phyloP scores from a whole-genome alignment of 2,329 filamentous ascomycete species.

The Paraphoma sp. region DNA sequence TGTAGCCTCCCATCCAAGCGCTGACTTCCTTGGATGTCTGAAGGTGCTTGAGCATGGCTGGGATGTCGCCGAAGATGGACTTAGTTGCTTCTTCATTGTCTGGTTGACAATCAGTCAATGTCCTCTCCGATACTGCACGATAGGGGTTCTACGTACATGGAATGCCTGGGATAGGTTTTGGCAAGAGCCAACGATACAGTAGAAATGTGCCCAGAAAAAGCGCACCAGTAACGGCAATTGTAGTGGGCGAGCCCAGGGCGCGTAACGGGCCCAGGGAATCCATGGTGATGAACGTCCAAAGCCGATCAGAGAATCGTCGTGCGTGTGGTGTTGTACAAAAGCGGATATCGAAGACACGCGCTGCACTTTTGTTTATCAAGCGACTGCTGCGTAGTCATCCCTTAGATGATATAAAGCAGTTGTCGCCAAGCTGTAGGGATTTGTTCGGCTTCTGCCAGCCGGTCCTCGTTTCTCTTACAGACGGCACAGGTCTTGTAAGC shows the following conservation, averaged over 20 bases:
- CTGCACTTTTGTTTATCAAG: neutral
- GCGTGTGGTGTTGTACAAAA: neutral
- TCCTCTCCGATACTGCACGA: neutral
- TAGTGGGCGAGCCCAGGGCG: neutral
- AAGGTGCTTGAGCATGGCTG: constrained; percentile 43
- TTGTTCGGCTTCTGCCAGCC: no score
- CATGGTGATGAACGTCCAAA: neutral
- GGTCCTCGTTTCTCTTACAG: no score
- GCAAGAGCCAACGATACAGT: constrained; percentile 38
- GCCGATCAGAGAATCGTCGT: neutral
- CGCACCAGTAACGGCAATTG: neutral
- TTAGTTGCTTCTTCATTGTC: constrained; percentile 49
- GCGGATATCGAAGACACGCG: neutral
- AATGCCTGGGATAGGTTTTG: constrained; percentile 55
- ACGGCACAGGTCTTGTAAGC: no score
- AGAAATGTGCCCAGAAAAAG: constrained; percentile 1
- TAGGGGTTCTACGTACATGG: neutral
- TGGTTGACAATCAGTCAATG: constrained; percentile 26
- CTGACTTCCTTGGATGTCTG: constrained; percentile 8
- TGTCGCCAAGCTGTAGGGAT: no score
- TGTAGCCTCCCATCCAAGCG: constrained; percentile 10
- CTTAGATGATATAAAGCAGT: no score
- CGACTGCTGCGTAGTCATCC: no score
- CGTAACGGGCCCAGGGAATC: neutral
- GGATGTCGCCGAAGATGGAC: constrained; percentile 53